Percentiles rank a stretch among this genome's conserved stretches.
Evolutionary conservation across 768 basidiomycete genomes (phyloP).

Genomic region (Russula lepida): DNA sequence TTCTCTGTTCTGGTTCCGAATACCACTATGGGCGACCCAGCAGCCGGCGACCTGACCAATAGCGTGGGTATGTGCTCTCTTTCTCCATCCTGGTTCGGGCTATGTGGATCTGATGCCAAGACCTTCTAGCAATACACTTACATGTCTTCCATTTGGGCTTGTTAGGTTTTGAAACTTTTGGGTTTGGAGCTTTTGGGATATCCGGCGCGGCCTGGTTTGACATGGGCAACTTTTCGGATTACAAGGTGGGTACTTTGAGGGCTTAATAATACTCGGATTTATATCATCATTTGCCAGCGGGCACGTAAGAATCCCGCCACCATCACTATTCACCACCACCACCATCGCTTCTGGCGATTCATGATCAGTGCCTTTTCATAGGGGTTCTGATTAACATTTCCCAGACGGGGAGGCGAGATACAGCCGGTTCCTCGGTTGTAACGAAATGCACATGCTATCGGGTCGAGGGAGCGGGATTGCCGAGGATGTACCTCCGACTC

Average conservation of each 20-base stretch:
- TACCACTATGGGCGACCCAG: neutral
- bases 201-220: neutral
- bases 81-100: too few relatives aligned
- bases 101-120: neutral
- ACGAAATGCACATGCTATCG: too few relatives aligned
- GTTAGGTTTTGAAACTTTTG: constrained; percentile 2
- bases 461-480: too few relatives aligned
- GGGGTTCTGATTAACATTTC: neutral
- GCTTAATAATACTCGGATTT: neutral
- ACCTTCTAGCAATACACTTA: neutral
- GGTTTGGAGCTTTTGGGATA: neutral
- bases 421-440: too few relatives aligned
- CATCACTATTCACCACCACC: neutral
- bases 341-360: neutral
- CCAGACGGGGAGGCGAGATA: neutral
- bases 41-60: neutral
- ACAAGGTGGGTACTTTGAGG: neutral
- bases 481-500: too few relatives aligned
- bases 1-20: constrained; percentile 4
- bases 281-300: neutral
- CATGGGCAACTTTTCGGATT: neutral
- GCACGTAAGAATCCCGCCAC: neutral
- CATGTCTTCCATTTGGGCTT: neutral
- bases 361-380: neutral
- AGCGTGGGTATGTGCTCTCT: neutral